phyloP scores from a whole-genome alignment of 805 yeast genomes.

The fission yeast (Schizosaccharomyces pombe) region ASM294v3 CU329670.1:372001-372500 shows the following conservation, averaged over 20 bases:
- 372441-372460: neutral
- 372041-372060: neutral
- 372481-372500: neutral
- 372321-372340: no score
- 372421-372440: neutral
- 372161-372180: no score
- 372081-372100: constrained; percentile 22
- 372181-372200: no score
- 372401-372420: neutral
- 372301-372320: neutral
- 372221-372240: no score
- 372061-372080: neutral
- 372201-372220: no score
- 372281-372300: neutral
- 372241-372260: neutral
- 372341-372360: neutral
- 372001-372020: neutral
- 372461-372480: neutral
- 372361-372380: neutral
- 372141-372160: constrained; percentile 4
- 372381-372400: neutral
- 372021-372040: neutral
- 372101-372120: neutral
- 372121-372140: constrained; percentile 5
- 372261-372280: neutral